phyloP scores from a whole-genome alignment of 768 basidiomycete species.

The Termitomyces sp. region DNA sequence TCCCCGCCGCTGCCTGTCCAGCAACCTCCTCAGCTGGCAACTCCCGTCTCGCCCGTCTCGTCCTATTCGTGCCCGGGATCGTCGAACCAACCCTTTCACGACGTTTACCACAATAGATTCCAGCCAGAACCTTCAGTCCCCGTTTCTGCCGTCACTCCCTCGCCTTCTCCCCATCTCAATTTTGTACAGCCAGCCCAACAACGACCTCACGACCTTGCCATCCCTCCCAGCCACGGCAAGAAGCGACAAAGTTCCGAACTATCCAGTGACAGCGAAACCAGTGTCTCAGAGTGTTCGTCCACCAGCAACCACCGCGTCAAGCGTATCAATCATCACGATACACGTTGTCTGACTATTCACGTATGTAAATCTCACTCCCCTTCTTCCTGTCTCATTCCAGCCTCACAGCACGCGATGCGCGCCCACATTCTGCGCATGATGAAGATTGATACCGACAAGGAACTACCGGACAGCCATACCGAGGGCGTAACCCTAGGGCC shows the following conservation, averaged over 20 bases:
- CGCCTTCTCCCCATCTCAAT: constrained; percentile 25
- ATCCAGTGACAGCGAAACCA: constrained; percentile 30
- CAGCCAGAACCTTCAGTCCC: constrained; percentile 11
- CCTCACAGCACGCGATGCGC: constrained; percentile 62
- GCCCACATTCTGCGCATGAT: constrained; percentile 57
- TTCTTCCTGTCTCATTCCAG: not conserved
- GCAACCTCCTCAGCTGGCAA: constrained; percentile 19
- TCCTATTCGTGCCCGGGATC: constrained; percentile 28
- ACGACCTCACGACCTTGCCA: constrained; percentile 9
- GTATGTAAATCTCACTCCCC: constrained; percentile 29
- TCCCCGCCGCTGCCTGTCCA: constrained; percentile 27
- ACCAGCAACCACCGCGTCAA: constrained; percentile 28
- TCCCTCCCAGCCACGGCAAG: constrained; percentile 13
- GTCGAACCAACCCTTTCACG: constrained; percentile 18
- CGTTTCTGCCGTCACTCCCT: constrained; percentile 24
- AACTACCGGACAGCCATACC: constrained; percentile 54
- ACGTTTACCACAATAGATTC: constrained; percentile 11
- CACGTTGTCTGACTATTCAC: constrained; percentile 60
- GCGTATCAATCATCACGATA: constrained; percentile 59
- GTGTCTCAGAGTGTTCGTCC: constrained; percentile 30
- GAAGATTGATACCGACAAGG: constrained; percentile 48
- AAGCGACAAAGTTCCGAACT: constrained; percentile 26
- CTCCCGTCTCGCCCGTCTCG: constrained; percentile 33
- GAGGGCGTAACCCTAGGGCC: constrained; percentile 44
- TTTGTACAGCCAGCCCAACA: constrained; percentile 11